Evolutionary conservation across 2,329 filamentous ascomycete species (phyloP), one percentile per base, ranked within the genome.

Genomic region (Cladosporium sp.): DNA sequence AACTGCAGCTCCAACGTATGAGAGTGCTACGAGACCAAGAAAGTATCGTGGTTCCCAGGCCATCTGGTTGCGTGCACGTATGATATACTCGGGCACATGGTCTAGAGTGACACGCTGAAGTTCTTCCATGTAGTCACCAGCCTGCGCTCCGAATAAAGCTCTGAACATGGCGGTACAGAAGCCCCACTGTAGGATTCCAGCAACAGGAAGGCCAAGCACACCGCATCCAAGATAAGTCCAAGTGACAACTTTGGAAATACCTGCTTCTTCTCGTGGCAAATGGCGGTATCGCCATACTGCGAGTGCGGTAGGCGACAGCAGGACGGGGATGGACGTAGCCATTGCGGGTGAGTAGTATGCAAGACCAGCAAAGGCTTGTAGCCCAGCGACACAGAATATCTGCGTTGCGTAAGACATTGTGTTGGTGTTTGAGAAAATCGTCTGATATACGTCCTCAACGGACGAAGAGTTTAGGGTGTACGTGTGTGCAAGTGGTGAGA

Each of bases 351-450:
- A 62, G 23, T 28, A n/a, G 5, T 53, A 62, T 18, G 59, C 46
- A 21, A 62, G 46, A 25, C 59, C 59, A 23, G 59, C 46, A 32
- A 62, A 62, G 6, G 14, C 48, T 26, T 48, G 59, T 14, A 62
- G 7, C 8, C 59, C 59, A 21, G 53, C 59, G 13, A 48, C 26
- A 3, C 5, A 61, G 18, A 61, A 48, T 16, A 61, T 30, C 11
- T 30, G 46, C 2, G 18, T 53, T 16, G 59, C 2, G n/a, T 32
- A 57, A 32, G 54, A 57, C 48, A 53, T 53, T 25, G 23, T 53
- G 11, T 28, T 18, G 48, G 23, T 25, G 48, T 53, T 28, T 10
- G 39, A 46, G 39, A n/a, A 1, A 4, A 8, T 46, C 18, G 39
- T 46, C 39, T 13, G 39, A 23, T 46, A 5, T 21, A 46, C 2